These are phyloP conservation scores for Podaxis sp. DNA, from an alignment of 768 basidiomycete species.

Conservation along the genomic window DNA sequence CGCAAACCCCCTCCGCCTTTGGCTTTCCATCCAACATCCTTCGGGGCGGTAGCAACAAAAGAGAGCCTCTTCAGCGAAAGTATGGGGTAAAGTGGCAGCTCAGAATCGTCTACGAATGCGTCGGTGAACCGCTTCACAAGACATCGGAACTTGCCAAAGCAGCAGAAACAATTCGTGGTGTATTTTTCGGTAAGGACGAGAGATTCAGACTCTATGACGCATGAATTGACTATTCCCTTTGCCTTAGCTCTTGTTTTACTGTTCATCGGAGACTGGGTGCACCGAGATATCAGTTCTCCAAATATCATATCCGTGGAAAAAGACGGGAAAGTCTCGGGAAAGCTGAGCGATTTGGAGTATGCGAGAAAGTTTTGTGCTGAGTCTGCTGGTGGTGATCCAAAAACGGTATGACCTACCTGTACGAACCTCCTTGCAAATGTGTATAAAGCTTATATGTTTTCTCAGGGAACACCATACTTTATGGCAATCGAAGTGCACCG, in stretches of 20 bases:
- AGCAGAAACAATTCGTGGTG: not conserved
- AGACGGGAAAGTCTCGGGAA: not conserved
- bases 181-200: not conserved
- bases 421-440: not conserved
- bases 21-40: not conserved
- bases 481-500: not conserved
- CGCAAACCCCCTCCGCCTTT: not conserved
- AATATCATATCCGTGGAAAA: constrained; percentile 11
- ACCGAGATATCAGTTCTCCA: constrained; percentile 13
- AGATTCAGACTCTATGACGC: not conserved
- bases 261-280: constrained; percentile 12
- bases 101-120: not conserved
- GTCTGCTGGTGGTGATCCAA: not conserved
- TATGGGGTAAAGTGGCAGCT: not conserved
- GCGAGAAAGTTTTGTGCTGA: not conserved
- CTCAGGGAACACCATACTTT: not conserved
- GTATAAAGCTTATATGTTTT: not conserved
- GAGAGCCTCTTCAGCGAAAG: not conserved
- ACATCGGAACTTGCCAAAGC: not conserved
- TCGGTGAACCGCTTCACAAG: not conserved
- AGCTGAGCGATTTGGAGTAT: constrained; percentile 15
- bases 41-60: not conserved
- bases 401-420: not conserved
- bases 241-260: constrained; percentile 5
- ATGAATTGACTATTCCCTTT: not conserved